These are phyloP conservation scores for Fusarium sp. DNA, from an alignment of 2,329 filamentous ascomycete genomes.

Conservation along the genomic window DNA sequence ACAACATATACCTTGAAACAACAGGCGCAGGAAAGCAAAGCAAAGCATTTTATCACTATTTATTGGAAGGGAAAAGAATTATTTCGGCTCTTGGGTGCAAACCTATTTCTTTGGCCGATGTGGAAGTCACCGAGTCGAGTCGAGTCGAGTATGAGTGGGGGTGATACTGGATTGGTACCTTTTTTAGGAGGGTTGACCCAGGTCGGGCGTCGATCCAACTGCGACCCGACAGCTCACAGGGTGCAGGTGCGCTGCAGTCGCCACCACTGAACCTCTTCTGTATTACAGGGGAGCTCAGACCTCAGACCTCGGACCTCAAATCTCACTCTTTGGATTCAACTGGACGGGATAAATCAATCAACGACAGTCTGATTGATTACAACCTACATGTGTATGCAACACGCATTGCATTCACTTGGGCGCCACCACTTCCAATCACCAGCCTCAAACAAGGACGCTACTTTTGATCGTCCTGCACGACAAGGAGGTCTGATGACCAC, in stretches of 20 bases:
- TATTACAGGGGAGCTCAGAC: conserved; percentile 2
- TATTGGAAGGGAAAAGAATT: conserved; percentile 39
- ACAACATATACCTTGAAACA: conserved; percentile 24
- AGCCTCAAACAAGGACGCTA: conserved; percentile 20
- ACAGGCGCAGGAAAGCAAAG: conserved; percentile 32
- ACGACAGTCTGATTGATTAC: background rate
- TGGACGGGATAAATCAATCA: conserved; percentile 1
- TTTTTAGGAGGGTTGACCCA: conserved; percentile 14
- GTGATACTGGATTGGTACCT: conserved; percentile 19
- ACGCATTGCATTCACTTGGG: conserved; percentile 7
- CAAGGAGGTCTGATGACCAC: conserved; percentile 28
- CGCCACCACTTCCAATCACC: conserved; percentile 27
- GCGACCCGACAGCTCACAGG: background rate
- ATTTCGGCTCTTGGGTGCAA: conserved; percentile 43
- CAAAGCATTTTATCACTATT: conserved; percentile 3
- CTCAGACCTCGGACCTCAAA: background rate
- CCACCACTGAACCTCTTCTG: conserved; percentile 9
- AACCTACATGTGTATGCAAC: no score
- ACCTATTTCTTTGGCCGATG: conserved; percentile 35
- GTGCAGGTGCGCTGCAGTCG: conserved; percentile 11
- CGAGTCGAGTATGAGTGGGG: background rate
- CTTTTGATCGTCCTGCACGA: conserved; percentile 13
- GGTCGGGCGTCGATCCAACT: conserved; percentile 15
- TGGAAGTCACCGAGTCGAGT: background rate
- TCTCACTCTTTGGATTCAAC: conserved; percentile 1